These are phyloP conservation scores for Fusarium stilboides DNA, from an alignment of 2,329 filamentous ascomycete species.

Conservation along the genomic window DNA sequence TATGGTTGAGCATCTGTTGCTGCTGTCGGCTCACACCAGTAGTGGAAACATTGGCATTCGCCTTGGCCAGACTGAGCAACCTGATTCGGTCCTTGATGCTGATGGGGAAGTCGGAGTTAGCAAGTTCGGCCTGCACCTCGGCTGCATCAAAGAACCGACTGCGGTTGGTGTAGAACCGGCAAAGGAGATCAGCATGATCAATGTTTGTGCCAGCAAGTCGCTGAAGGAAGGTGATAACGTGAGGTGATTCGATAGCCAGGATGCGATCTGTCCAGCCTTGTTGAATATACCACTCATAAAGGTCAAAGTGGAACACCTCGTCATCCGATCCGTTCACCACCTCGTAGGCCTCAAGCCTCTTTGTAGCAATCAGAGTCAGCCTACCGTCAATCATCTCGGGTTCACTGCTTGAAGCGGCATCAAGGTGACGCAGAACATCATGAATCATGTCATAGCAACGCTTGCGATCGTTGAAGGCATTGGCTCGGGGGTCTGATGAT, in stretches of 20 bases:
- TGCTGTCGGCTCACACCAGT: conserved; percentile 82
- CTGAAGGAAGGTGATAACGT: conserved; percentile 88
- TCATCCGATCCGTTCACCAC: conserved; percentile 91
- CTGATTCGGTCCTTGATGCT: conserved; percentile 89
- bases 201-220: conserved; percentile 80
- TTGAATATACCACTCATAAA: conserved; percentile 98
- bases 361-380: conserved; percentile 80
- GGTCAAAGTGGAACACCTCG: conserved; percentile 93
- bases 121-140: conserved; percentile 85
- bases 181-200: conserved; percentile 89
- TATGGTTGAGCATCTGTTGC: conserved; percentile 87
- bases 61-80: conserved; percentile 90
- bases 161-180: conserved; percentile 91
- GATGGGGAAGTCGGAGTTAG: conserved; percentile 84
- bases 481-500: conserved; percentile 76
- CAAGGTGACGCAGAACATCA: conserved; percentile 82
- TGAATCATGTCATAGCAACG: conserved; percentile 91
- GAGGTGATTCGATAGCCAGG: conserved; percentile 85
- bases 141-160: conserved; percentile 89
- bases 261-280: conserved; percentile 89
- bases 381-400: conserved; percentile 85
- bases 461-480: conserved; percentile 79
- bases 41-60: conserved; percentile 89
- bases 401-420: conserved; percentile 76
- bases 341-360: conserved; percentile 88